Evolutionary conservation across 768 basidiomycete species (phyloP), one percentile per base, ranked within the genome.

Genomic region (Pulveroboletus sp.): DNA sequence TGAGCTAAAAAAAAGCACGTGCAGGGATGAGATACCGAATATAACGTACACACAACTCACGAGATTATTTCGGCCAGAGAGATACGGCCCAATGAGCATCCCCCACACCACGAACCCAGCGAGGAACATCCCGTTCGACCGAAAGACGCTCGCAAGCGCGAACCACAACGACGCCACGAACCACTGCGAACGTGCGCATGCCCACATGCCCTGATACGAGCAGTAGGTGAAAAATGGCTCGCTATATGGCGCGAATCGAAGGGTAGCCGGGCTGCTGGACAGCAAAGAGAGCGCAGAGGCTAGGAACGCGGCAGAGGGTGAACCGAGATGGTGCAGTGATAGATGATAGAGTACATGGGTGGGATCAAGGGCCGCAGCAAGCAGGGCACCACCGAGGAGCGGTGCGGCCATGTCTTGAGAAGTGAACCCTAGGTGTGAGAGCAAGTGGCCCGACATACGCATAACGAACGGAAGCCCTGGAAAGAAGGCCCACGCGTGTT

Each of bases 401-500:
- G 75, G 47, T 12, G 67, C 56, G 5, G 59, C 49, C 34, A 58
- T 41, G 1, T 27, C 50, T 19, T 46, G 27, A 3, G 38, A 24
- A 44, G 31, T 24, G 19, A 60, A 35, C 10, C 47, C 44, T 0
- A 25, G 34, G 13, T 6, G 40, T 5, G 53, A 58, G 33, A 71
- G 56, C 13, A 69, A 33, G 24, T 44, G 13, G 7, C 59, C 63
- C n/a, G 59, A 68, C 39, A 58, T 12, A 2, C 77, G 72, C 66
- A 91, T 75, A 42, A 87, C 41, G 11, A 70, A 59, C 4, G 89
- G 78, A 21, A 80, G 66, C 5, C 79, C 90, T 2, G 90, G 87
- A 52, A 92, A 78, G 66, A 92, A 98, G 0, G 95, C 95, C 78
- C 88, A 89, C 55, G 90, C 75, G 58, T 95, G 79, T 62, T 98